Evolutionary conservation across 2,329 filamentous ascomycete genomes (phyloP).

Genomic region (Penicillium corylophilum): DNA sequence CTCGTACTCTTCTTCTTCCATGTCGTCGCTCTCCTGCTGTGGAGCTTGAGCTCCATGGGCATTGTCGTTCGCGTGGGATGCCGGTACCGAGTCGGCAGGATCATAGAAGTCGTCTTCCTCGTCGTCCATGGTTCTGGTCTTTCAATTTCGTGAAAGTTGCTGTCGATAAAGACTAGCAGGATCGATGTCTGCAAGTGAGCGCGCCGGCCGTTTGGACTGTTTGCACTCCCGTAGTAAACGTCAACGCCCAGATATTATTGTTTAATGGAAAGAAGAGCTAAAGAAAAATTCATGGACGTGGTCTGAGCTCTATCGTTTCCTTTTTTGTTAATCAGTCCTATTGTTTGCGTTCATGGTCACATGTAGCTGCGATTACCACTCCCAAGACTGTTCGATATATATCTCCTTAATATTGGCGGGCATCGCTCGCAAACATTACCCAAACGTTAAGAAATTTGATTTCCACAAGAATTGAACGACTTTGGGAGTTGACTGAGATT

Average conservation of each 20-base stretch:
- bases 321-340: not conserved
- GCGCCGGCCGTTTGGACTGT: slow-evolving; percentile 22
- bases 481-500: no score
- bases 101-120: slow-evolving; percentile 50
- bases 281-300: no score
- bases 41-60: slow-evolving; percentile 26
- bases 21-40: slow-evolving; percentile 37
- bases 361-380: no score
- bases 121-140: slow-evolving; percentile 41
- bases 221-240: slow-evolving; percentile 16
- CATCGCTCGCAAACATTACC: no score
- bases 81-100: slow-evolving; percentile 39
- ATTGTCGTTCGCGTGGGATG: slow-evolving; percentile 29
- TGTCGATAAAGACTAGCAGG: slow-evolving; percentile 10
- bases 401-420: no score
- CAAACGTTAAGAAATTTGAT: no score
- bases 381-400: no score
- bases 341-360: not conserved
- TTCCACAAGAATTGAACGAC: not conserved
- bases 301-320: no score
- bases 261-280: not conserved
- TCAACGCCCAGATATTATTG: not conserved
- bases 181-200: slow-evolving; percentile 15
- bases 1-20: slow-evolving; percentile 43
- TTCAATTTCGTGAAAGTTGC: slow-evolving; percentile 4